These are phyloP conservation scores for Entelexis sorbosivorans DNA, from an alignment of 1,139 yeast genomes.

Conservation along the genomic window DNA sequence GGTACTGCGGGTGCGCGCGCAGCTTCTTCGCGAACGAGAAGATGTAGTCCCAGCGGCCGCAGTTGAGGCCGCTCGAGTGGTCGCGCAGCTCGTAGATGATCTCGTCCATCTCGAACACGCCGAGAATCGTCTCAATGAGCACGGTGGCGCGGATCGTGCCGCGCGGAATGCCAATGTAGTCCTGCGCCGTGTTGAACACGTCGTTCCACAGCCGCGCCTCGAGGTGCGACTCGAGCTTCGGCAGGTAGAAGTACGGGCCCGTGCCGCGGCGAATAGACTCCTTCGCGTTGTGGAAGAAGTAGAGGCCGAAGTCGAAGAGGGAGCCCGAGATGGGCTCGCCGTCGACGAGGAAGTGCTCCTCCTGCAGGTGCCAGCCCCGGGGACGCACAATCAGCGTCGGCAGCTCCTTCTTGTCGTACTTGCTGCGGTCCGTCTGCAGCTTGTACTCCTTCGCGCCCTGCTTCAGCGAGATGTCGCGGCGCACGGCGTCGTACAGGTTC, in stretches of 20 bases:
- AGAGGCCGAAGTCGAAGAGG: conserved; percentile 65
- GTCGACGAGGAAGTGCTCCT: conserved; percentile 60
- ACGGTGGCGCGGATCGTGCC: conserved; percentile 75
- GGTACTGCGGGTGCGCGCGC: conserved; percentile 50
- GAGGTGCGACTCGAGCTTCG: conserved; percentile 70
- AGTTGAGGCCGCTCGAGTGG: conserved; percentile 66
- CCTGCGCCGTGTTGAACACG: conserved; percentile 58
- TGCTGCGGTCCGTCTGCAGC: conserved; percentile 36
- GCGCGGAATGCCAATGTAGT: conserved; percentile 51
- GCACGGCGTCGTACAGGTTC: conserved; percentile 77
- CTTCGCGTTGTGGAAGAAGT: conserved; percentile 62
- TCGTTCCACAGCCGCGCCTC: conserved; percentile 77
- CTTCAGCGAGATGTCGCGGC: conserved; percentile 58
- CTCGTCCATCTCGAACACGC: conserved; percentile 74
- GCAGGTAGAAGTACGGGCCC: conserved; percentile 70
- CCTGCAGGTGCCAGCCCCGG: conserved; percentile 77
- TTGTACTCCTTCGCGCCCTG: conserved; percentile 48
- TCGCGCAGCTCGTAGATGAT: conserved; percentile 64
- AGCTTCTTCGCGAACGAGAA: conserved; percentile 61
- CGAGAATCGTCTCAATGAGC: conserved; percentile 63
- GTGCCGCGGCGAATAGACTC: conserved; percentile 50
- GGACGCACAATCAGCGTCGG: conserved; percentile 77
- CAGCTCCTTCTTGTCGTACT: conserved; percentile 34
- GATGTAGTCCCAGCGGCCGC: conserved; percentile 79
- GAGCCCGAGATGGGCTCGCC: conserved; percentile 68